Base-by-base conservation (phyloP, 2,329 filamentous ascomycete species). In the Biscogniauxia marginata region DNA sequence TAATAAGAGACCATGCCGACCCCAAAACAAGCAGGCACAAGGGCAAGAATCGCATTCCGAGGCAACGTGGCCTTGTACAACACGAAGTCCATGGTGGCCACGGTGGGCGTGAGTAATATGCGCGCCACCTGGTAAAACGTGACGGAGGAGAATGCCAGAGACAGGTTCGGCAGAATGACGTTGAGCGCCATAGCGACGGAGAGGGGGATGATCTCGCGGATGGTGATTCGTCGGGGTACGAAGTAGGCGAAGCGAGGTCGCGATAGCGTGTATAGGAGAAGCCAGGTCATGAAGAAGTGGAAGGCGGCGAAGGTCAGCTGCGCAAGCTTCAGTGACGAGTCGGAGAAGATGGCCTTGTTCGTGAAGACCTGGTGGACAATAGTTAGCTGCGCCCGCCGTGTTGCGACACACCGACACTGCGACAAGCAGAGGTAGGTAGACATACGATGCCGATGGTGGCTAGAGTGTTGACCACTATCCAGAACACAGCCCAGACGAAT, bases 111-210 rank as follows among this genome's bases (percentile, higher is more conserved):
- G 23, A 89, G 78, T 11, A 89, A 75, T 56, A 89, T 86, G 21
- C 86, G 82, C 4, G 84, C 85, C 49, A 89, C 81, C 70, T 90
- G 86, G 70, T 89, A 89, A 69, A 89, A 89, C 45, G 85, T 86
- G 45, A 89, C 83, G 50, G 82, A 82, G 20, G 85, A 88, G 69
- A 84, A 87, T 24, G 86, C 85, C 46, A 90, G 76, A 1, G 84
- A 88, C 6, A 88, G 73, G 65, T 89, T 89, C 8, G 85, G 85
- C 8, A 89, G 76, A 60, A 89, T 84, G 67, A 89, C 85, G 70
- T 89, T 89, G 57, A 86, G 76, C 51, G 83, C 80, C 86, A 90
- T 89, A 65, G 84, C 81, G 24, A 86, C 66, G 2, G 84, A 83
- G n/a, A 89, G 76, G 3, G 86, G 87, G 18, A 88, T 73, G 54